Conservation (phyloP, 2,329 filamentous ascomycete genomes). For the Xylaria arbuscula region DNA sequence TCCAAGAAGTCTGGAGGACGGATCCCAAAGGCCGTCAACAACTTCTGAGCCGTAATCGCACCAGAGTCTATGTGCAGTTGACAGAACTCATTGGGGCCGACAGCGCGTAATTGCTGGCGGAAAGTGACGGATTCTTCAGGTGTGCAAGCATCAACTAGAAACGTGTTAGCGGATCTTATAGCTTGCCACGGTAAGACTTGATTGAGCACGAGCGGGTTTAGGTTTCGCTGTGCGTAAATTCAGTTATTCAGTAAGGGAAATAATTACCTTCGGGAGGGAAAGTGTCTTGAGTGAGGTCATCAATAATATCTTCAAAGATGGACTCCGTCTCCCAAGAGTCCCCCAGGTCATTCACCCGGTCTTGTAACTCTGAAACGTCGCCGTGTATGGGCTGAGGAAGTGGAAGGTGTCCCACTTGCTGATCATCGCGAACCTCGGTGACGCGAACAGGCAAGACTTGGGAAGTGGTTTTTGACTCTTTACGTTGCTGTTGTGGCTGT, state of each 20-base stretch:
- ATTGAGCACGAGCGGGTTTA: not conserved
- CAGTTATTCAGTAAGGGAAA: conserved; percentile 1
- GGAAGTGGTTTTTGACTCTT: conserved; percentile 5
- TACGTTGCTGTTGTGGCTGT: conserved; percentile 6
- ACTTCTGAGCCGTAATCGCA: conserved; percentile 79
- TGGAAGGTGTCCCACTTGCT: conserved; percentile 40
- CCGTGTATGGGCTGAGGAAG: conserved; percentile 32
- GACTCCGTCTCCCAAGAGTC: conserved; percentile 59
- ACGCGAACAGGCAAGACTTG: conserved; percentile 14
- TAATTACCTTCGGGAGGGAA: conserved; percentile 50
- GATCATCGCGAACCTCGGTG: conserved; percentile 39
- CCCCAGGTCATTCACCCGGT: conserved; percentile 40
- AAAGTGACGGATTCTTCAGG: conserved; percentile 75
- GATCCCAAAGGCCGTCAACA: conserved; percentile 88
- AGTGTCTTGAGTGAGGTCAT: conserved; percentile 58
- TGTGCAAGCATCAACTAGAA: conserved; percentile 47
- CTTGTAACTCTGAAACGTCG: conserved; percentile 38
- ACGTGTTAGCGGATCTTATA: conserved; percentile 34
- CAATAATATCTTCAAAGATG: conserved; percentile 59
- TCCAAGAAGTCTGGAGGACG: conserved; percentile 79
- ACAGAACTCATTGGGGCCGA: conserved; percentile 84
- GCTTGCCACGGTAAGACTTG: not conserved
- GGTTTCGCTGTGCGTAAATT: conserved; percentile 10
- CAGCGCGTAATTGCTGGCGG: conserved; percentile 75
- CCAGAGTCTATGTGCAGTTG: conserved; percentile 75